Evolutionary conservation across 2,329 filamentous ascomycete species (phyloP), one percentile per base, ranked within the genome.

Genomic region (Colletotrichum sp.): DNA sequence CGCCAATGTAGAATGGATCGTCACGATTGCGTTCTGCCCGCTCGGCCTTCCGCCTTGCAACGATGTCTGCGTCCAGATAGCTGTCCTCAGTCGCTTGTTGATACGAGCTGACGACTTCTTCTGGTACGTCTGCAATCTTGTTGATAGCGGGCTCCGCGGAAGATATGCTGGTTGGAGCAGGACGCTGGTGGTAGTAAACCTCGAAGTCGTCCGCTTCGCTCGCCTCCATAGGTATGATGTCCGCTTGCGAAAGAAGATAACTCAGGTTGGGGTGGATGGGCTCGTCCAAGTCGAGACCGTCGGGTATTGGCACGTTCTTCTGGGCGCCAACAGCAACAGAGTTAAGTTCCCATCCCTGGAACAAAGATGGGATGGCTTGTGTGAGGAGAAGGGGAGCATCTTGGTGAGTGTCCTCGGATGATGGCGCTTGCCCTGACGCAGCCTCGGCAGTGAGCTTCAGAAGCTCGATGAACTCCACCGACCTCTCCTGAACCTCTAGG

Each of bases 401-500:
- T 78, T 92, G 90, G 28, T 89, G 84, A 6, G 86, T 78, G 3
- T 88, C 85, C 36, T 90, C 89, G 1, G 87, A 89, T 2, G 89
- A 90, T 16, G 90, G 86, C 13, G 91, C 89, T 77, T 96, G 94
- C 2, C 89, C 92, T 10, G 92, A 90, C 4, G 92, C 91, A 16
- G 96, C 96, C 85, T 99, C 97, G 2, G 93, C 92, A 3, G 95
- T 95, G 60, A 99, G 89, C 74, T 95, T 95, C 81, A 99, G 91
- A 14, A 99, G 89, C 82, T 99, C 97, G 0, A 96, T 90, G 80
- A 98, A 98, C 82, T 98, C 96, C 2, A 98, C 96, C 4, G 96
- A 94, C 72, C 97, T 92, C 84, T 99, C 97, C 85, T 99, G 97
- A 5, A 99, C 96, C 82, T 99, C 97, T 2, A 99, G 89, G 80